phyloP scores from a whole-genome alignment of 1,139 yeast species.

The Wickerhamiella pararugosa region DNA sequence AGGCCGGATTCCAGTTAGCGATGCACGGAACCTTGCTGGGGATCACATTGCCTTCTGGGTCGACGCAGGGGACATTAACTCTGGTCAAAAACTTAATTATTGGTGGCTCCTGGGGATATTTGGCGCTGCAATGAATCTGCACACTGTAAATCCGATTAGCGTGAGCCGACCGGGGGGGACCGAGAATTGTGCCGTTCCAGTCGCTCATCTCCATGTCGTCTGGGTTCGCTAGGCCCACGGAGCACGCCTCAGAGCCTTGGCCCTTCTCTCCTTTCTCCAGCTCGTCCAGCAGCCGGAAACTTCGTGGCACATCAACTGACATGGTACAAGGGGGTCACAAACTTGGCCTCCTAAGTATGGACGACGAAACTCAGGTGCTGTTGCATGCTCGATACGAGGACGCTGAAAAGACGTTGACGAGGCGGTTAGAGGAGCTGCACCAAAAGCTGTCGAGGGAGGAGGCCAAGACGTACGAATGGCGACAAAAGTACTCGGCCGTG shows the following conservation, averaged over 20 bases:
- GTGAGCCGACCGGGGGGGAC: conserved; percentile 81
- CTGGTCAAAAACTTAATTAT: conserved; percentile 61
- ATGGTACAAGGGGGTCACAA: background rate
- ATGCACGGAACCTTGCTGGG: conserved; percentile 51
- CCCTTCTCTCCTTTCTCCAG: conserved; percentile 98
- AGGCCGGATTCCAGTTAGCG: conserved; percentile 71
- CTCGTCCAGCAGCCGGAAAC: conserved; percentile 86
- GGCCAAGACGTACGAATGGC: no score
- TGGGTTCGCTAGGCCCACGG: conserved; percentile 86
- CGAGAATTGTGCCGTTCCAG: conserved; percentile 89
- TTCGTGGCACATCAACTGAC: conserved; percentile 42
- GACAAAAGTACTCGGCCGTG: no score
- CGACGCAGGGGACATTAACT: conserved; percentile 84
- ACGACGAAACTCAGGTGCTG: no score
- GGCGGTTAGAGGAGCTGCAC: no score
- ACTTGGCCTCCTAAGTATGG: background rate
- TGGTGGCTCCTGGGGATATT: conserved; percentile 86
- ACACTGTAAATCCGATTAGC: conserved; percentile 87
- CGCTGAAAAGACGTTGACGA: no score
- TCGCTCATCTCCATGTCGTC: conserved; percentile 31
- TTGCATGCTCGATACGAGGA: no score
- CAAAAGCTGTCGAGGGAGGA: no score
- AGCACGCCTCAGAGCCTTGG: conserved; percentile 89
- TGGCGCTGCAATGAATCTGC: conserved; percentile 64
- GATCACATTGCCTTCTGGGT: conserved; percentile 44